A percentile compares a stretch with the other conserved stretches of the same genome.
Evolutionary conservation across 2,329 filamentous ascomycete species (phyloP).

Genomic region (Magnaporthiopsis incrustans): DNA sequence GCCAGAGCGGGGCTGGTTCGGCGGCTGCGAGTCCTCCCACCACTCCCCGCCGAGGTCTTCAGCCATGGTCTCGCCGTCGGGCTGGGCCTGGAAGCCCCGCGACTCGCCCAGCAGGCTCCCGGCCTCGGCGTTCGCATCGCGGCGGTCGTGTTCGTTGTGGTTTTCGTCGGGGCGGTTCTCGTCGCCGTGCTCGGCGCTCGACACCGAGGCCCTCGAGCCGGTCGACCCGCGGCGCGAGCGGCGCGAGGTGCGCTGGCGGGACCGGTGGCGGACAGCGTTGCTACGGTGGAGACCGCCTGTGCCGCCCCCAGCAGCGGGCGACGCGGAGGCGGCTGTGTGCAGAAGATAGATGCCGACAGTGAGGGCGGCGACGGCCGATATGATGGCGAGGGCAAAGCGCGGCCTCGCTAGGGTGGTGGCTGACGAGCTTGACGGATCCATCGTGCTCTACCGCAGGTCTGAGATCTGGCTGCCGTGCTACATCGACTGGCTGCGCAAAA

Average conservation of each 20-base stretch:
- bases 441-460: conserved; percentile 6
- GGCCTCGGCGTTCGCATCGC: conserved; percentile 11
- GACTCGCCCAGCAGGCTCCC: conserved; percentile 2
- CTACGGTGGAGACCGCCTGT: conserved; percentile 11
- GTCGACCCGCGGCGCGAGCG: conserved; percentile 10
- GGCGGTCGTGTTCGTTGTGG: conserved; percentile 8
- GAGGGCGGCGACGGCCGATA: conserved; percentile 12
- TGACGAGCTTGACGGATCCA: conserved; percentile 11
- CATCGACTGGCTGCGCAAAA: not conserved
- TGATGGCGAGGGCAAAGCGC: conserved; percentile 12
- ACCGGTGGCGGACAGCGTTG: conserved; percentile 15
- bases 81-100: conserved; percentile 16
- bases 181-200: conserved; percentile 27
- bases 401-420: conserved; percentile 12
- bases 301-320: not conserved
- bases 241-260: conserved; percentile 14
- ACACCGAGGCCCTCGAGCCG: conserved; percentile 22
- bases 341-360: conserved; percentile 12
- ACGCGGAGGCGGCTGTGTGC: conserved; percentile 7
- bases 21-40: conserved; percentile 41
- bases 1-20: conserved; percentile 39
- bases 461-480: not conserved
- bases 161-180: conserved; percentile 25
- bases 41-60: conserved; percentile 33
- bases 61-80: conserved; percentile 23